These are phyloP conservation scores for Thuja plicata DNA, from an alignment of 83 land plant genomes.

Conservation along the genomic window DNA sequence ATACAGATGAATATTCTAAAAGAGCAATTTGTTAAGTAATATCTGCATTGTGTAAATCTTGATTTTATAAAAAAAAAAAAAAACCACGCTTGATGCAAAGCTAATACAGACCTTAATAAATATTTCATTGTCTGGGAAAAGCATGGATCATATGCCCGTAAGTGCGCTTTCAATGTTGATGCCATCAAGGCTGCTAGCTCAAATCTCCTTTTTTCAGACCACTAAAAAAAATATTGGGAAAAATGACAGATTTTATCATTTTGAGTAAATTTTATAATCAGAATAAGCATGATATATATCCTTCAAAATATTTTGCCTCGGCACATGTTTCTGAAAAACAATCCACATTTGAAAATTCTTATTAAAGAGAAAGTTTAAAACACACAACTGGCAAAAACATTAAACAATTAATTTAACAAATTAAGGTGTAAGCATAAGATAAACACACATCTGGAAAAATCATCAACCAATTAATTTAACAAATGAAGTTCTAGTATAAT, in stretches of 20 bases:
- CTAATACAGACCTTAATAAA: constrained; percentile 68
- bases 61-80: not conserved
- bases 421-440: not conserved
- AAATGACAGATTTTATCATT: not conserved
- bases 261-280: not conserved
- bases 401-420: not conserved
- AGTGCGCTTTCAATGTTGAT: constrained; percentile 78
- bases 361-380: not conserved
- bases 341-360: not conserved
- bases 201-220: constrained; percentile 87
- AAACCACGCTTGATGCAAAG: not conserved
- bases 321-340: not conserved
- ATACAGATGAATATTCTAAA: not conserved
- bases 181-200: constrained; percentile 90
- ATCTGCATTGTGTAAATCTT: not conserved
- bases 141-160: constrained; percentile 90
- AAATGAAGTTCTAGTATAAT: not conserved
- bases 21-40: not conserved
- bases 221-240: constrained; percentile 53
- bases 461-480: not conserved
- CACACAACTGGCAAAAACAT: not conserved
- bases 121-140: constrained; percentile 89
- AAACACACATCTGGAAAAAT: not conserved
- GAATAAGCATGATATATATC: constrained; percentile 1
- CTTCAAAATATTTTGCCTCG: not conserved